Percentiles rank a stretch among this genome's conserved stretches.
Evolutionary conservation across 352 stramenopile species (phyloP).

Genomic region (Pythium sp.): DNA sequence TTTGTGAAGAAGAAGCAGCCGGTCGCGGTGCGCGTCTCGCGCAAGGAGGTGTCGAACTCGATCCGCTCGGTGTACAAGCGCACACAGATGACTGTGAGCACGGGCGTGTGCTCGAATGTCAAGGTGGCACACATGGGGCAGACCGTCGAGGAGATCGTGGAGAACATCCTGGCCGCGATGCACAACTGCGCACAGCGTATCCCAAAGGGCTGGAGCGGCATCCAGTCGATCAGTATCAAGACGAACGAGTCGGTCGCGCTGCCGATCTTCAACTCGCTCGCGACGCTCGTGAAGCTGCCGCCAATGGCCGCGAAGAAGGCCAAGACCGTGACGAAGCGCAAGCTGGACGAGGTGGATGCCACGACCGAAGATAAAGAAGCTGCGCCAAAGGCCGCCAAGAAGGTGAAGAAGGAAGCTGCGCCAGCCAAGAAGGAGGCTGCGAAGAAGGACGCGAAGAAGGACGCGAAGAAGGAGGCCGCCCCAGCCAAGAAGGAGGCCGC

Average conservation of each 20-base stretch:
- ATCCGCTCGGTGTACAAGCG: constrained; percentile 47
- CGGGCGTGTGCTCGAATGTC: constrained; percentile 88
- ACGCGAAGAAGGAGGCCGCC: constrained; percentile 15
- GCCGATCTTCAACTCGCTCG: constrained; percentile 88
- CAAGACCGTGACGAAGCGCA: constrained; percentile 57
- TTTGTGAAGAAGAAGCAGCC: constrained; percentile 83
- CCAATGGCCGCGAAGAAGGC: constrained; percentile 37
- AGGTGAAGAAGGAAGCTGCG: constrained; percentile 20
- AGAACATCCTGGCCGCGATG: constrained; percentile 74
- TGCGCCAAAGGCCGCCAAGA: constrained; percentile 12
- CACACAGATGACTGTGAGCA: constrained; percentile 85
- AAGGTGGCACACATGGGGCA: constrained; percentile 76
- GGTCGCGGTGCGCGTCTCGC: constrained; percentile 68
- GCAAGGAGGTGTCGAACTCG: constrained; percentile 46
- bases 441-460: constrained; percentile 15
- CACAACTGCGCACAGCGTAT: constrained; percentile 78
- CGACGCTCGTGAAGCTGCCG: constrained; percentile 60
- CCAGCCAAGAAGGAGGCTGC: constrained; percentile 13
- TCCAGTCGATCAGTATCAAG: constrained; percentile 92
- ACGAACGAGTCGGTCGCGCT: constrained; percentile 84
- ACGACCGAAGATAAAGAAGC: neutral
- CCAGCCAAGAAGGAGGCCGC: constrained; percentile 1
- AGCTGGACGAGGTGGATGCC: constrained; percentile 47
- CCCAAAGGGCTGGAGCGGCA: constrained; percentile 88
- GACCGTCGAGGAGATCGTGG: constrained; percentile 59